Evolutionary conservation across 805 yeast species (phyloP).

Genomic region (Debaryomyces castellii): DNA sequence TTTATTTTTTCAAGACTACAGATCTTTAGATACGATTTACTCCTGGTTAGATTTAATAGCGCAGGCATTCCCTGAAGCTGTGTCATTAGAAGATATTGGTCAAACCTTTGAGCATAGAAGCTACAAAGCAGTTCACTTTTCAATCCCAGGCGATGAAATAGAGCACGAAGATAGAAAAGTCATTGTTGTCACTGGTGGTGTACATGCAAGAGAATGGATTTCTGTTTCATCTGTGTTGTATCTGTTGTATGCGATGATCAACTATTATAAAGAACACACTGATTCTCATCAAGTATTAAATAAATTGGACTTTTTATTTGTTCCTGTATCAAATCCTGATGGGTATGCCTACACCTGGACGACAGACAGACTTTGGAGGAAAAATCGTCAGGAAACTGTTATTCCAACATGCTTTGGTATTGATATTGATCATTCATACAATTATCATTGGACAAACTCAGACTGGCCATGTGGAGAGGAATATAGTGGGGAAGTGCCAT

Average conservation of each 20-base stretch:
- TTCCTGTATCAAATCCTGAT: slow-evolving; percentile 89
- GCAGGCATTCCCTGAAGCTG: slow-evolving; percentile 61
- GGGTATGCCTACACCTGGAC: slow-evolving; percentile 87
- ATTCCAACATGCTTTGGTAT: slow-evolving; percentile 72
- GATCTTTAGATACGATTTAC: slow-evolving; percentile 66
- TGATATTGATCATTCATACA: slow-evolving; percentile 84
- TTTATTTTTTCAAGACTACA: slow-evolving; percentile 67
- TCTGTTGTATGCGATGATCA: slow-evolving; percentile 40
- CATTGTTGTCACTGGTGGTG: slow-evolving; percentile 76
- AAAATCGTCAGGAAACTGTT: slow-evolving; percentile 74
- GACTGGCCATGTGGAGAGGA: slow-evolving; percentile 82
- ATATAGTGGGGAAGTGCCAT: slow-evolving; percentile 72
- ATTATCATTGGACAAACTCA: slow-evolving; percentile 65
- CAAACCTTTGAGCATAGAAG: slow-evolving; percentile 73
- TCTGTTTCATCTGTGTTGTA: slow-evolving; percentile 69
- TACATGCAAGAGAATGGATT: slow-evolving; percentile 91
- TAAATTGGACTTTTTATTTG: slow-evolving; percentile 66
- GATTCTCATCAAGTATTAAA: slow-evolving; percentile 42
- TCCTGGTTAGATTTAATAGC: slow-evolving; percentile 67
- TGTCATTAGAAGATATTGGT: slow-evolving; percentile 69
- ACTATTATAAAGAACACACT: slow-evolving; percentile 29
- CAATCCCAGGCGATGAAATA: slow-evolving; percentile 42
- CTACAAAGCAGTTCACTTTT: slow-evolving; percentile 63
- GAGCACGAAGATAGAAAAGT: slow-evolving; percentile 49
- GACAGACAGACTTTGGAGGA: slow-evolving; percentile 81